Base-by-base conservation (phyloP, 768 basidiomycete species). In the Candolleomyces eurysporus region DNA sequence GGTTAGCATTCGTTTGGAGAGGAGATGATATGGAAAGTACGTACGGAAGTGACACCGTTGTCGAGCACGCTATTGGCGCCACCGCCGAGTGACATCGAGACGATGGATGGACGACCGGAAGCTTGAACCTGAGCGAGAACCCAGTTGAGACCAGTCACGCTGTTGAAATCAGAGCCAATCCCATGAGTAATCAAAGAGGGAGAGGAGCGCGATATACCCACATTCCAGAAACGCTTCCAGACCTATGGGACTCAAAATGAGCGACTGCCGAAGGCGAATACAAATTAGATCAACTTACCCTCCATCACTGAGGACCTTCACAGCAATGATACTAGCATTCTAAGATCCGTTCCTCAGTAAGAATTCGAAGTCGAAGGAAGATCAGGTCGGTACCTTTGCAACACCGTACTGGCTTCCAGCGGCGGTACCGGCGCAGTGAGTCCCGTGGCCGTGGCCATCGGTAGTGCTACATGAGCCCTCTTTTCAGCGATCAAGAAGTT, bases 401-500 rank as follows among this genome's bases (percentile, higher is more conserved):
- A 71, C 66, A 63, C 70, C 70, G 48, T 56, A 71, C 22, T 64
- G 67, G 39, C 50, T 67, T 1, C 70, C 70, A 14, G 67, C 70
- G 40, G 67, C 70, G 16, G 66, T 71, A 8, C 69, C 70, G 22
- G 73, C 68, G 60, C 43, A 61, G 60, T 76, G 75, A 14, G 77
- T 75, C n/a, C 76, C 77, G 57, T 78, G 77, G n/a, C 78, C 78
- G 60, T 75, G 68, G 16, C 72, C 77, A 61, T 78, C 78, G 48
- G 65, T 65, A 39, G 69, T 62, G 21, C 55, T 61, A 42, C 3
- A 30, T 36, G 3, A 6, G 36, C 36, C 36, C 36, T 11, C 16
- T 5, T 40, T 14, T 45, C 51, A 17, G 17, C 43, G 40, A 43
- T 36, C 42, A 11, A 57, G 39, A 26, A 19, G 14, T 3, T 16